Evolutionary conservation across 805 yeast genomes (phyloP), one percentile per base, ranked within the genome.

Genomic region (Zygosaccharomyces rouxii): DNA sequence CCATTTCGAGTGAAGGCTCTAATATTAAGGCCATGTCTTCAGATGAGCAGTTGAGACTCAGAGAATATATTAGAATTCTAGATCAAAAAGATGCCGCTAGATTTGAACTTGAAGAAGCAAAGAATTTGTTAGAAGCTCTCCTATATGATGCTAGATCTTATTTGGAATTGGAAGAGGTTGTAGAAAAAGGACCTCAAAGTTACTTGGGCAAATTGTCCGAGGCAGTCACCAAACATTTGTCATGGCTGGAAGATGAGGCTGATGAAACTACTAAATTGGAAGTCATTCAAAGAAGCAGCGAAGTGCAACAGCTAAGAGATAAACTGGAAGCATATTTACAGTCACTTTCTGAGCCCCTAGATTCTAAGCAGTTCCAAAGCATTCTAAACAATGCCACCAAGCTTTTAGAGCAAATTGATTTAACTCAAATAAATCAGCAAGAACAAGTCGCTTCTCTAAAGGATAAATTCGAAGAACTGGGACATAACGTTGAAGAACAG

Each of bases 191-290:
- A 0, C 78, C 79, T 7, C 59, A 64, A 4, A 57, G 63, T 0
- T 68, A 72, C 33, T 51, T 78, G 5, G 73, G 70, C 4, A 55
- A 63, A 26, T 66, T 75, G 7, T 54, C 69, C 1, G 48, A 56
- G 0, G 52, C 70, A 5, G 77, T 84, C 4, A 48, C 70, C 13
- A 81, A 78, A 9, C 67, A 72, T 22, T 68, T 86, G 40, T 92
- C 84, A 50, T 88, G 96, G 96, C 69, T 89, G 33, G 95, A 88
- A 43, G 80, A 78, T 57, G 89, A 81, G 14, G 75, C 87, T 31
- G 85, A 78, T 46, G 38, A 69, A 19, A 77, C 86, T 1, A 53
- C 64, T 0, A 41, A 67, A 10, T 61, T 69, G 19, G 76, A 70
- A 2, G 63, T 80, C 22, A 62, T 66, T 18, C 59, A 61, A 3